A percentile compares a stretch with the other conserved stretches of the same genome.
These are phyloP conservation scores for Rhytidiadelphus loreus DNA, from an alignment of 225 moss, liverwort and hornwort species.

Conservation along the genomic window DNA sequence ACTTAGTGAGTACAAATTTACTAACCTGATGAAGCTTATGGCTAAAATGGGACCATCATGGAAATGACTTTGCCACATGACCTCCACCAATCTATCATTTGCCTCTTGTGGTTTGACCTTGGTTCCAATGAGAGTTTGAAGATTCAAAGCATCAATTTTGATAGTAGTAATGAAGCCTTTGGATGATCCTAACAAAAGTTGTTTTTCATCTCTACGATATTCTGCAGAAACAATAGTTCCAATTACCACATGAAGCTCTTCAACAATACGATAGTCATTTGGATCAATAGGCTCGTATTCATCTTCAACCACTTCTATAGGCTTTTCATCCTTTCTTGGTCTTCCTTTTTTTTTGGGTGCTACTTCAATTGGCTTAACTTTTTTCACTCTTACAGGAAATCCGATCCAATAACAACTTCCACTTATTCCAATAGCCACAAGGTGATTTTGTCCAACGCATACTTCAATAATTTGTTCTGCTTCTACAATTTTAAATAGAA, in stretches of 20 bases:
- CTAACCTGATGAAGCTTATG: constrained; percentile 51
- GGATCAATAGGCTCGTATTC: constrained; percentile 5
- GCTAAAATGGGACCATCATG: constrained; percentile 69
- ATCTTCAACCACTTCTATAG: neutral
- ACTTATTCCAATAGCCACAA: constrained; percentile 32
- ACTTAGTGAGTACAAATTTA: neutral
- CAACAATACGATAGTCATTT: constrained; percentile 1
- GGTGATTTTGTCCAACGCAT: constrained; percentile 50
- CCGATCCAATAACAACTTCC: constrained; percentile 60
- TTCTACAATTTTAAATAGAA: constrained; percentile 7
- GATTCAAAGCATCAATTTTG: constrained; percentile 12
- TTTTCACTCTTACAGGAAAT: constrained; percentile 32
- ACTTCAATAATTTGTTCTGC: constrained; percentile 17
- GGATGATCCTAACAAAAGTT: constrained; percentile 59
- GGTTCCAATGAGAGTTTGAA: constrained; percentile 30
- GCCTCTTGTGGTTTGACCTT: neutral
- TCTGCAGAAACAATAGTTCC: constrained; percentile 28
- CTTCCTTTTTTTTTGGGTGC: constrained; percentile 15
- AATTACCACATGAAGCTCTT: constrained; percentile 9
- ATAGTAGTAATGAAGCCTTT: constrained; percentile 47
- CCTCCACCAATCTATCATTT: neutral
- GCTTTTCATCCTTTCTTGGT: neutral
- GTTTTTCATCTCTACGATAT: constrained; percentile 52
- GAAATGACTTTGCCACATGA: constrained; percentile 62
- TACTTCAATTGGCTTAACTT: constrained; percentile 17